Evolutionary conservation across 2,329 filamentous ascomycete species (phyloP), one percentile per base, ranked within the genome.

Genomic region (Exophiala sideris): DNA sequence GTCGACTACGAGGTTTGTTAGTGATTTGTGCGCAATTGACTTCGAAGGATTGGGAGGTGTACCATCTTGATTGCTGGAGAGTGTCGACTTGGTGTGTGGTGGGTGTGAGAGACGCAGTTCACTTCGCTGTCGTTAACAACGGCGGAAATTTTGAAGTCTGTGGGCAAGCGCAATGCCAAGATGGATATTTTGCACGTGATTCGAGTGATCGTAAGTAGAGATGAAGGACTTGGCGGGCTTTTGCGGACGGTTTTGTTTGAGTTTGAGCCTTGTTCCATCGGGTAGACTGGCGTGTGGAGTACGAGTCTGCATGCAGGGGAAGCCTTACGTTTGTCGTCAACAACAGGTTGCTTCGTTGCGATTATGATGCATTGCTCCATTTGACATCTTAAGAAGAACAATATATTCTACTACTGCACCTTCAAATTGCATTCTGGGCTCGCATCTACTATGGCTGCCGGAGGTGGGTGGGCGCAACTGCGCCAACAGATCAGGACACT

Each of bases 401-500:
- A 18, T 18, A 18, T 18, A 18, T 3, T 18, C 16, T 18, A 18
- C 16, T 18, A 18, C 16, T 18, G 16, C 16, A 18, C 16, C 16
- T 18, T 18, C 16, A 18, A 18, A 2, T 18, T 18, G 3, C 16
- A 18, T 3, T 24, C 34, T 7, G 7, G 14, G 29, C 34, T 20
- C 18, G 14, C 10, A 21, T n/a, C 5, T 14, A 33, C 39, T 11
- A 64, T 64, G 62, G 52, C 81, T 60, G 83, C 73, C n/a, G 72
- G 75, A 59, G 79, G 81, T 60, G 86, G 91, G 75, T 99, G 94
- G 94, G 86, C 90, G 67, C 91, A 96, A 76, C 81, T 97, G 64
- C 88, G 94, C 66, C 91, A 96, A 71, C 92, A 97, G 74, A 89
- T 91, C 58, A 82, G 94, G 66, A 83, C 85, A 41, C 79, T 96